These are phyloP conservation scores for Parastagonospora avenae DNA, from an alignment of 2,329 filamentous ascomycete species.

Conservation along the genomic window DNA sequence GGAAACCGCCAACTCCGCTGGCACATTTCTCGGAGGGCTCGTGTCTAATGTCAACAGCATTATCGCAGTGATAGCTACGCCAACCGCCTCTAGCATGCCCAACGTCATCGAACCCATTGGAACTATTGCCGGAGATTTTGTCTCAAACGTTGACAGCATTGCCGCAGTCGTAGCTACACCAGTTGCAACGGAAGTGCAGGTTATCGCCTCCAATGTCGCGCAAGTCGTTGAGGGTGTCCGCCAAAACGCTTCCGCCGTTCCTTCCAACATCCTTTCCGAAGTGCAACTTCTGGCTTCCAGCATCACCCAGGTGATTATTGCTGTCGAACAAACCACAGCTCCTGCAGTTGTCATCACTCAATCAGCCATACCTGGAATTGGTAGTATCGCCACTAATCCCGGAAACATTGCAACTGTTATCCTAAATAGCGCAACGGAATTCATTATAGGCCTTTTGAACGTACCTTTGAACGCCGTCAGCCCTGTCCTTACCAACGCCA, in stretches of 20 bases:
- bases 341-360: neutral
- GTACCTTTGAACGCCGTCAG: neutral
- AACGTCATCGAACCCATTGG: too few species aligned
- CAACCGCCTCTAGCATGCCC: too few species aligned
- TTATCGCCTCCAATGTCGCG: neutral
- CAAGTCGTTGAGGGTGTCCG: neutral
- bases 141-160: neutral
- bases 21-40: too few species aligned
- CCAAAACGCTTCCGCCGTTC: neutral
- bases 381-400: neutral
- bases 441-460: neutral
- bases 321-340: neutral
- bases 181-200: neutral
- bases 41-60: too few species aligned
- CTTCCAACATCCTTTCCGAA: neutral
- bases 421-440: neutral
- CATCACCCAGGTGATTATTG: neutral
- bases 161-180: neutral
- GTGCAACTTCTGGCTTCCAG: neutral
- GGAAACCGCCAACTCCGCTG: too few species aligned
- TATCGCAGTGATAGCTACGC: too few species aligned
- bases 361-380: neutral
- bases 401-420: neutral
- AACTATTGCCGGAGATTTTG: too few species aligned
- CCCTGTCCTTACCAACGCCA: constrained; percentile 1